Evolutionary conservation across 148 eudicot genomes (phyloP), one percentile per base, ranked within the genome.

Genomic region (Linanthus parryae): DNA sequence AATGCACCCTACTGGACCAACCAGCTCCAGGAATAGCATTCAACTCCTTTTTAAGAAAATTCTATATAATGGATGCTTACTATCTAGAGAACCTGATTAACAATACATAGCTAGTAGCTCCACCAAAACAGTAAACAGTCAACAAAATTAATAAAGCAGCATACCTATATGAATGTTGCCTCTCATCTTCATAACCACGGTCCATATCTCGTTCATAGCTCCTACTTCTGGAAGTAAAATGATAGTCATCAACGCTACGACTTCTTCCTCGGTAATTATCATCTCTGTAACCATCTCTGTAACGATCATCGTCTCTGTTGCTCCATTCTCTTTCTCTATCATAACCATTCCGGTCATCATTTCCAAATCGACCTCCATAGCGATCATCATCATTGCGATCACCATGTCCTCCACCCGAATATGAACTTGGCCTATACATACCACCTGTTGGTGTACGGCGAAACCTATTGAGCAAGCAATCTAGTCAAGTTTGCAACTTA

Each of bases 281-380:
- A 70, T 88, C 98, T 65, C 81, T 70, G 56, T 75, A 73, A 25
- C 67, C 67, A 56, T 75, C 85, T 55, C 81, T 75, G 43, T 82
- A 88, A 34, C 63, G 70, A 28, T 81, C 94, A 64, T 83, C 88
- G 29, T 85, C 88, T 66, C 91, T 73, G 31, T 81, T 89, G 54
- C 87, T 68, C 70, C 76, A 44, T 36, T 84, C 94, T 71, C 82
- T 78, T 23, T 85, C 97, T 63, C 85, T 73, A 65, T 88, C 95
- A 74, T 85, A 72, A 27, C 87, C 87, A 71, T 86, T 81, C 31
- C 84, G 70, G 35, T 86, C 95, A 40, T 88, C 91, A 46, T 87
- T 78, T 71, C 78, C 63, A 53, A 76, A 71, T 71, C 78, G 63
- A 37, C 70, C 72, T 36, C 67, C 80, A 54, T 65, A 65, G n/a